These are phyloP conservation scores for Trametes cinnabarina DNA, from an alignment of 768 basidiomycete species.

Conservation along the genomic window DNA sequence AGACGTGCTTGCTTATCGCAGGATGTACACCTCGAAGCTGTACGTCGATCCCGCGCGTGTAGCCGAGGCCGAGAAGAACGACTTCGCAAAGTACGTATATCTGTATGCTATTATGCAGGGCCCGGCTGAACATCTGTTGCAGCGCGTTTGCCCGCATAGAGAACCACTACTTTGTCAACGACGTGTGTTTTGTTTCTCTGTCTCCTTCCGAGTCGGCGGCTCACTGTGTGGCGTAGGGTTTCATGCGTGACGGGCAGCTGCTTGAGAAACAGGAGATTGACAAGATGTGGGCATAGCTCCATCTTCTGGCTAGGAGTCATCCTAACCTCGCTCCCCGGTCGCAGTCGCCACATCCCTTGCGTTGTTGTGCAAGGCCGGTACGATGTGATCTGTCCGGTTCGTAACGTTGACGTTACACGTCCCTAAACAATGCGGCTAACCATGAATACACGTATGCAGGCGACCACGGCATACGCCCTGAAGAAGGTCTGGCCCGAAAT, in stretches of 20 bases:
- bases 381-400: constrained; percentile 83
- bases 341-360: constrained; percentile 83
- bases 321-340: background rate
- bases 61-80: constrained; percentile 65
- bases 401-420: background rate
- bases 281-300: constrained; percentile 73
- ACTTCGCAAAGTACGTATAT: constrained; percentile 66
- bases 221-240: constrained; percentile 45
- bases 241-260: constrained; percentile 86
- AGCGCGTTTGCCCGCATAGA: constrained; percentile 88
- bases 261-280: constrained; percentile 81
- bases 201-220: background rate
- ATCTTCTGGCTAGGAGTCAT: too few species aligned
- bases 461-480: constrained; percentile 76
- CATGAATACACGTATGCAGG: constrained; percentile 35
- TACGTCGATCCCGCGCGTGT: constrained; percentile 67
- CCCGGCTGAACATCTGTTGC: background rate
- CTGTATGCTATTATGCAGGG: background rate
- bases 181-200: constrained; percentile 40
- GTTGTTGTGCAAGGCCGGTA: constrained; percentile 85
- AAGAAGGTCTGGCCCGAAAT: constrained; percentile 84
- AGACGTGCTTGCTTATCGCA: constrained; percentile 28
- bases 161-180: constrained; percentile 88
- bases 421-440: background rate
- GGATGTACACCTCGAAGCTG: constrained; percentile 81